These are phyloP conservation scores for Magnolia changhungtana DNA, from an alignment of 164 flowering plant species.

Conservation along the genomic window DNA sequence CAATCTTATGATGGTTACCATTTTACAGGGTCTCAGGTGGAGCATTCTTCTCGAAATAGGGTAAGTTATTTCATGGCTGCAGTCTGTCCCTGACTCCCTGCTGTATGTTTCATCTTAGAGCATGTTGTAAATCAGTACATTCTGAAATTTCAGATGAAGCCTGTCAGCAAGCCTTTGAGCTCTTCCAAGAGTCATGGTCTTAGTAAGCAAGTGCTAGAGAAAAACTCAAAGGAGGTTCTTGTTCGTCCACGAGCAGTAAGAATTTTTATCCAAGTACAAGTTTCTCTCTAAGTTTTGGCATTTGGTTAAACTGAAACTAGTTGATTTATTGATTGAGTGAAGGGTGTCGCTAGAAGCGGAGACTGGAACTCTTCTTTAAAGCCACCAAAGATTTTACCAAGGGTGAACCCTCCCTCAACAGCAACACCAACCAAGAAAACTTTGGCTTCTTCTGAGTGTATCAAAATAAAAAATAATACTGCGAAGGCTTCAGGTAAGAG, in stretches of 20 bases:
- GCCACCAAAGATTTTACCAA: conserved; percentile 43
- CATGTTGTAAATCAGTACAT: not conserved
- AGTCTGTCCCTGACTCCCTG: not conserved
- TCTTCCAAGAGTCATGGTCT: conserved; percentile 40
- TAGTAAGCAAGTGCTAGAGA: conserved; percentile 34
- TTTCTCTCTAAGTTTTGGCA: not conserved
- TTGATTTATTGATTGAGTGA: conserved; percentile 9
- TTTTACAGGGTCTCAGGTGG: conserved; percentile 36
- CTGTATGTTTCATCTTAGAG: not conserved
- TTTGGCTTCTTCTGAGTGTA: conserved; percentile 30
- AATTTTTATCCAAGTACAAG: conserved; percentile 10
- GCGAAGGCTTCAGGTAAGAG: conserved; percentile 32
- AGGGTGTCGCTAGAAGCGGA: conserved; percentile 31
- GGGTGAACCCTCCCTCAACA: conserved; percentile 26
- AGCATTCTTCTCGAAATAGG: conserved; percentile 32
- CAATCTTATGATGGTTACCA: conserved; percentile 2
- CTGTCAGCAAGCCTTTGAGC: conserved; percentile 32
- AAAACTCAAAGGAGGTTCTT: conserved; percentile 33
- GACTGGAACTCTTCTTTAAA: conserved; percentile 28
- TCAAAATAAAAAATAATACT: conserved; percentile 32
- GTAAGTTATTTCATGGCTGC: conserved; percentile 25
- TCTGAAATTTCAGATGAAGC: conserved; percentile 35
- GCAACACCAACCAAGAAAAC: conserved; percentile 47
- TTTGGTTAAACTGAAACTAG: conserved; percentile 11
- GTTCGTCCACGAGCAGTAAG: conserved; percentile 27